Evolutionary conservation across 371 early-diverging fungal species (phyloP).

Genomic region (Nosema muscidifuracis): DNA sequence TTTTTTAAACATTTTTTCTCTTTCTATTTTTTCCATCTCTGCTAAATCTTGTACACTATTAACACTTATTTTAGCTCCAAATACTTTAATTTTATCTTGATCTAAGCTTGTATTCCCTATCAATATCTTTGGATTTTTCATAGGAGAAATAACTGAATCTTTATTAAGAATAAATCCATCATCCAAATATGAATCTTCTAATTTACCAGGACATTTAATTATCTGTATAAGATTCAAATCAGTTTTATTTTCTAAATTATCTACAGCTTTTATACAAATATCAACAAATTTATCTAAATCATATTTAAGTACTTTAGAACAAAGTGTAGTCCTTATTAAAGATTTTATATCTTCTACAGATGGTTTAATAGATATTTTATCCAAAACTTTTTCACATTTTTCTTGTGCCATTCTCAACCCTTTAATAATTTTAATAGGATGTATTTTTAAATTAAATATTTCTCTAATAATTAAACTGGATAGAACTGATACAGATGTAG

Average conservation of each 20-base stretch:
- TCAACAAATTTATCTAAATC: constrained; percentile 91
- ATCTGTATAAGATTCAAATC: constrained; percentile 95
- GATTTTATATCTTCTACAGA: constrained; percentile 58
- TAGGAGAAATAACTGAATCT: constrained; percentile 85
- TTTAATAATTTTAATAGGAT: constrained; percentile 92
- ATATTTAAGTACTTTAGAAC: constrained; percentile 87
- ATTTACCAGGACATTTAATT: constrained; percentile 90
- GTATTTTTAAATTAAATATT: constrained; percentile 87
- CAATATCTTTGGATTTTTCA: constrained; percentile 84
- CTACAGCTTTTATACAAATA: constrained; percentile 85
- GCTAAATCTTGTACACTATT: constrained; percentile 89
- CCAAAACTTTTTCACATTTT: constrained; percentile 76
- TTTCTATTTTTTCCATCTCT: constrained; percentile 93
- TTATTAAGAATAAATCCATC: constrained; percentile 96
- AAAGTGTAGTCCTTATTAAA: constrained; percentile 83
- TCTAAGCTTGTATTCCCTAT: constrained; percentile 87
- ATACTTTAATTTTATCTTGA: constrained; percentile 98
- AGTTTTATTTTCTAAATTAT: constrained; percentile 64
- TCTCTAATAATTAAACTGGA: constrained; percentile 89
- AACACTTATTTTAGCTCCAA: constrained; percentile 91
- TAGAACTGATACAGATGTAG: constrained; percentile 93
- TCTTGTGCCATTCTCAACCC: constrained; percentile 84
- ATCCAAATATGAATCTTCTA: constrained; percentile 87
- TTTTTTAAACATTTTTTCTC: constrained; percentile 93
- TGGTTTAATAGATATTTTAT: constrained; percentile 73